Conservation (phyloP, 768 basidiomycete genomes). For the Rhizopogon vulgaris region DNA sequence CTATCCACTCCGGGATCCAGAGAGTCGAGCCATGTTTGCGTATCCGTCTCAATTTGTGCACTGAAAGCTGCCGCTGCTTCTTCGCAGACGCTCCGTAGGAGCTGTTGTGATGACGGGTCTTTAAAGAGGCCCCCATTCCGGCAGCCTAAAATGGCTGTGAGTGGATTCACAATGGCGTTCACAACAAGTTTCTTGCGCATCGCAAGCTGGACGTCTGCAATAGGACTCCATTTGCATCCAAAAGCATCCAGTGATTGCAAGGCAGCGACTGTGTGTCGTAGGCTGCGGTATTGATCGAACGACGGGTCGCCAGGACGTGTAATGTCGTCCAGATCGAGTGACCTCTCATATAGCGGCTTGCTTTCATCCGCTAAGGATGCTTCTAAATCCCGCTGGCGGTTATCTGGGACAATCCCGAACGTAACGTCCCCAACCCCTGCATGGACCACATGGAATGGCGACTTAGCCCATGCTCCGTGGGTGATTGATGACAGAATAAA, state of each 20-base stretch:
- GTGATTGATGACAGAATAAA: slow-evolving; percentile 82
- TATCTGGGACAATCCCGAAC: slow-evolving; percentile 79
- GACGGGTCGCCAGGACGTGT: slow-evolving; percentile 26
- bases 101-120: slow-evolving; percentile 32
- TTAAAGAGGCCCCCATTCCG: slow-evolving; percentile 70
- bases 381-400: slow-evolving; percentile 57
- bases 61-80: slow-evolving; percentile 66
- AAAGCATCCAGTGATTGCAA: slow-evolving; percentile 54
- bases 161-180: slow-evolving; percentile 78
- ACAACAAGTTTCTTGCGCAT: slow-evolving; percentile 79
- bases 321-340: slow-evolving; percentile 51
- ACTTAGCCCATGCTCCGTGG: slow-evolving; percentile 66
- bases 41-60: slow-evolving; percentile 41
- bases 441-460: slow-evolving; percentile 54
- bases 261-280: slow-evolving; percentile 64
- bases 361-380: slow-evolving; percentile 34
- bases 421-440: slow-evolving; percentile 62
- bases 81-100: slow-evolving; percentile 52
- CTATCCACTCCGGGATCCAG: slow-evolving; percentile 18
- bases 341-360: slow-evolving; percentile 30
- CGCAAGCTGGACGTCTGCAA: slow-evolving; percentile 57
- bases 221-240: slow-evolving; percentile 56
- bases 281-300: slow-evolving; percentile 44
- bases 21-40: slow-evolving; percentile 15
- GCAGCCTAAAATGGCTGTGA: slow-evolving; percentile 77